Conservation (phyloP, 192 early-diverging fungal genomes). For the Neocallimastix lanati region DNA sequence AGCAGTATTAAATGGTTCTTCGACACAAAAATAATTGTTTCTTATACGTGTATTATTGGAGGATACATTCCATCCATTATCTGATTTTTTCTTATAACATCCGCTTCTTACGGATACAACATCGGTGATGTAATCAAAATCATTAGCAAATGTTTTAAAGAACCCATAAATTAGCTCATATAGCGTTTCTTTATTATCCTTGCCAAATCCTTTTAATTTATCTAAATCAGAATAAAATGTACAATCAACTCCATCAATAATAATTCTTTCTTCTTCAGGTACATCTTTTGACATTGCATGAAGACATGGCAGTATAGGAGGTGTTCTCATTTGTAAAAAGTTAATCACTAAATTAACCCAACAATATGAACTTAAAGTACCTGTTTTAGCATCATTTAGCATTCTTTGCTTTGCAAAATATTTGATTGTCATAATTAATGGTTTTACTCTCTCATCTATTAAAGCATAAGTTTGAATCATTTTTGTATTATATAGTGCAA, state of each 20-base stretch:
- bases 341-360: slow-evolving; percentile 88
- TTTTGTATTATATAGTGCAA: background rate
- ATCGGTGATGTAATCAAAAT: slow-evolving; percentile 66
- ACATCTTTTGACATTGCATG: slow-evolving; percentile 36
- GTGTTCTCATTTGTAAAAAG: slow-evolving; percentile 76
- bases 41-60: slow-evolving; percentile 32
- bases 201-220: slow-evolving; percentile 44
- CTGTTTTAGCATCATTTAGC: slow-evolving; percentile 84
- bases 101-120: slow-evolving; percentile 73
- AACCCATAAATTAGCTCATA: slow-evolving; percentile 68
- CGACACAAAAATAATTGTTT: slow-evolving; percentile 63
- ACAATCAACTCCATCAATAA: slow-evolving; percentile 43
- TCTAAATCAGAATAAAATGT: slow-evolving; percentile 57
- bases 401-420: slow-evolving; percentile 72
- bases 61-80: slow-evolving; percentile 70
- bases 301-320: slow-evolving; percentile 77
- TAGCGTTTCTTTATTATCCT: slow-evolving; percentile 52
- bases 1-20: slow-evolving; percentile 77
- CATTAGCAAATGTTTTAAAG: slow-evolving; percentile 53
- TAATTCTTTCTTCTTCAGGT: slow-evolving; percentile 5
- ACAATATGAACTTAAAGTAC: slow-evolving; percentile 82
- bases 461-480: background rate
- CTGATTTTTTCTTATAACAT: slow-evolving; percentile 51
- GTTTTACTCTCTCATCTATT: slow-evolving; percentile 66
- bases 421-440: slow-evolving; percentile 82